These are phyloP conservation scores for Boletus semigastroideus DNA, from an alignment of 1,284 basidiomycete genomes.

Conservation along the genomic window DNA sequence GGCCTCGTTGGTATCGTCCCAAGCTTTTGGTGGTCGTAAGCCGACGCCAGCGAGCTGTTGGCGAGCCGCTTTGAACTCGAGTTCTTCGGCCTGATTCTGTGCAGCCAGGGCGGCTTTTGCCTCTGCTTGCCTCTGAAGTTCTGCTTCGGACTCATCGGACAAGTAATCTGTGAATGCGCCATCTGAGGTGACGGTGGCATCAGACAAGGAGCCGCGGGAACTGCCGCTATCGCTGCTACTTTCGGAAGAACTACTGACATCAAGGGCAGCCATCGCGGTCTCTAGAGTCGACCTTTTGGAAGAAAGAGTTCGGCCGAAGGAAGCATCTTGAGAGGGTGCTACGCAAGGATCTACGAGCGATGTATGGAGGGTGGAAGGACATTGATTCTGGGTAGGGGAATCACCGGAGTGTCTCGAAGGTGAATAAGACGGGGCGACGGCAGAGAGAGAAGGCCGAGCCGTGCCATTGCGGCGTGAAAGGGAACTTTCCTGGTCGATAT, in stretches of 20 bases:
- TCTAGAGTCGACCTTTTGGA: conserved; percentile 38
- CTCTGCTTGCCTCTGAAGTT: conserved; percentile 79
- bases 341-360: conserved; percentile 19
- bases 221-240: conserved; percentile 61
- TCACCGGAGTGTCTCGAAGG: conserved; percentile 26
- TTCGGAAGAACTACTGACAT: conserved; percentile 35
- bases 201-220: conserved; percentile 54
- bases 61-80: conserved; percentile 74
- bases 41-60: conserved; percentile 72
- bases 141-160: conserved; percentile 80
- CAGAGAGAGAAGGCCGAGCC: conserved; percentile 50
- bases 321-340: conserved; percentile 23
- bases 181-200: conserved; percentile 75
- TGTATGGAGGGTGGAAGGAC: conserved; percentile 19
- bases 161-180: conserved; percentile 82
- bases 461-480: conserved; percentile 45
- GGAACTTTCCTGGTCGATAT: conserved; percentile 51
- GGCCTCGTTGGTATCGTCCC: conserved; percentile 59
- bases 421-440: conserved; percentile 36
- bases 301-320: conserved; percentile 26
- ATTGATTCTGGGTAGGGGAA: conserved; percentile 19
- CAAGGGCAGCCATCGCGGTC: conserved; percentile 39
- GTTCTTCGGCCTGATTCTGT: conserved; percentile 75
- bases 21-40: conserved; percentile 69
- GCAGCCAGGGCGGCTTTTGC: conserved; percentile 68